phyloP scores from a whole-genome alignment of 345 rosid species.

The Pistacia integerrima region DNA sequence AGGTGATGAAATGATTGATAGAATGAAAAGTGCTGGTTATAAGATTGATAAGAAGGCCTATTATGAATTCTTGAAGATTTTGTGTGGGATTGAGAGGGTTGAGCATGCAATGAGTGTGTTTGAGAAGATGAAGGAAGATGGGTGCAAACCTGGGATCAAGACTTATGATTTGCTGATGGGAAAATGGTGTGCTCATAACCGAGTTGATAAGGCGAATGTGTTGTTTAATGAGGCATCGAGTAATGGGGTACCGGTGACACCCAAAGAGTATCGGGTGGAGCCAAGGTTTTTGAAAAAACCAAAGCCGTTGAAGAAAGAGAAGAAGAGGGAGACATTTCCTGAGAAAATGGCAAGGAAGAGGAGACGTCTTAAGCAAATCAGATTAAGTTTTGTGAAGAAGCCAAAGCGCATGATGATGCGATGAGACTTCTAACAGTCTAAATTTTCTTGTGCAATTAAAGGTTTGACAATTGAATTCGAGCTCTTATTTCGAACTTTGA shows the following conservation, averaged over 20 bases:
- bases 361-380: slow-evolving; percentile 76
- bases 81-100: slow-evolving; percentile 96
- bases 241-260: slow-evolving; percentile 68
- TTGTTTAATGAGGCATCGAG: slow-evolving; percentile 67
- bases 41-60: slow-evolving; percentile 61
- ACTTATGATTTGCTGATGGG: slow-evolving; percentile 84
- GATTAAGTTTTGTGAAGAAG: slow-evolving; percentile 89
- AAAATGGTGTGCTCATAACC: slow-evolving; percentile 69
- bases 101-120: slow-evolving; percentile 89
- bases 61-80: slow-evolving; percentile 69
- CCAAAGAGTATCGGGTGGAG: slow-evolving; percentile 71
- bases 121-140: slow-evolving; percentile 76
- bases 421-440: slow-evolving; percentile 15
- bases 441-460: neutral
- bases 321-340: slow-evolving; percentile 91
- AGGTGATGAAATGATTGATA: slow-evolving; percentile 92
- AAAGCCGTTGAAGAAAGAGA: slow-evolving; percentile 59
- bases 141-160: slow-evolving; percentile 73
- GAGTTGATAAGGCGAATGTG: slow-evolving; percentile 71
- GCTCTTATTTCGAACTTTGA: slow-evolving; percentile 4
- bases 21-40: slow-evolving; percentile 81
- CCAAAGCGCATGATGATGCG: slow-evolving; percentile 62
- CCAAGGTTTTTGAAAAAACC: slow-evolving; percentile 64
- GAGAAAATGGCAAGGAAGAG: slow-evolving; percentile 95
- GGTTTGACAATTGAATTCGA: neutral